These are phyloP conservation scores for Neoscytalidium dimidiatum DNA, from an alignment of 2,329 filamentous ascomycete genomes.

Conservation along the genomic window DNA sequence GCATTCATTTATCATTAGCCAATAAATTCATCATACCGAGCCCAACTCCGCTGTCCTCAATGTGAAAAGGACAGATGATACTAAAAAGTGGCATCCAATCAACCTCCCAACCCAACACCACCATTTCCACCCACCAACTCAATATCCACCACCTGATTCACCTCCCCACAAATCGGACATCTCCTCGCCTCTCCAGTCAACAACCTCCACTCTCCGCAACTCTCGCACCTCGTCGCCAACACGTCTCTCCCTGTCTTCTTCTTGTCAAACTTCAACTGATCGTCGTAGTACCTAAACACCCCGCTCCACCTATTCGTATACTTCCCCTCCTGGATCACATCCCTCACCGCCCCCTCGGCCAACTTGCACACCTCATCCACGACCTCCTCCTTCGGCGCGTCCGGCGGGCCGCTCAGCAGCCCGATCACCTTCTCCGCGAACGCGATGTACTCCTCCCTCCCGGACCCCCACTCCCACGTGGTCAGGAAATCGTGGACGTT, in stretches of 20 bases:
- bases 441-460: background rate
- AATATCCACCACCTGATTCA: background rate
- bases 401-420: background rate
- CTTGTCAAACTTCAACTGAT: background rate
- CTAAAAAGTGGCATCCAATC: no score
- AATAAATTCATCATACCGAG: no score
- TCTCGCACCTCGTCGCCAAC: background rate
- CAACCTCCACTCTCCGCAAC: background rate
- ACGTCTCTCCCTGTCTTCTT: background rate
- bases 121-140: background rate
- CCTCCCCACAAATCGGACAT: background rate
- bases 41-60: no score
- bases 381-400: background rate
- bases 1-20: no score
- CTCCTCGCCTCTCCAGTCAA: background rate
- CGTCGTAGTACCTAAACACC: constrained; percentile 4
- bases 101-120: background rate
- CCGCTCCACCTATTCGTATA: background rate
- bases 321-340: background rate
- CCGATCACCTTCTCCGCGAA: background rate
- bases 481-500: background rate
- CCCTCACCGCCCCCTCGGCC: background rate
- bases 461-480: background rate
- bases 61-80: no score
- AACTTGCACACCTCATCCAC: background rate